These are phyloP conservation scores for Aphanocladium album DNA, from an alignment of 2,329 filamentous ascomycete species.

Conservation along the genomic window DNA sequence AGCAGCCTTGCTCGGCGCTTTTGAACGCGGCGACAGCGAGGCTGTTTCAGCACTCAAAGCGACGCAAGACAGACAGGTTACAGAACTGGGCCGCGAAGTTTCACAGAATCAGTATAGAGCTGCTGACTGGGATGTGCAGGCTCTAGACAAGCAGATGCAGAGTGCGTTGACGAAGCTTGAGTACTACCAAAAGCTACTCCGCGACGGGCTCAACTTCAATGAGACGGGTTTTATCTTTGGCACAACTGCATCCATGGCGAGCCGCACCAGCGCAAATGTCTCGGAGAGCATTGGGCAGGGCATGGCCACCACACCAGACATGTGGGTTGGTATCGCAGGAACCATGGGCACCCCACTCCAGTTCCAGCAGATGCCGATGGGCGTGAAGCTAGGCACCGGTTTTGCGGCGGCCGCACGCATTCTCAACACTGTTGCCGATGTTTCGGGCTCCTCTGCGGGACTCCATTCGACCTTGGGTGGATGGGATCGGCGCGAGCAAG, in stretches of 20 bases:
- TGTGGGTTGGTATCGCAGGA: constrained; percentile 9
- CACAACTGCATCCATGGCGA: constrained; percentile 8
- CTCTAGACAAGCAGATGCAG: constrained; percentile 10
- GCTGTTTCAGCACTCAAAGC: background rate
- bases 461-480: background rate
- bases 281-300: constrained; percentile 4
- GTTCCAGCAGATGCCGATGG: constrained; percentile 12
- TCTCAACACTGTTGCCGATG: constrained; percentile 8
- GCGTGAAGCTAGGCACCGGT: constrained; percentile 10
- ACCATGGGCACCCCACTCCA: background rate
- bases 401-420: constrained; percentile 9
- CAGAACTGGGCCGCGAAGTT: constrained; percentile 4
- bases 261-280: constrained; percentile 7
- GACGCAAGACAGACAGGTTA: constrained; percentile 7
- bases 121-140: constrained; percentile 10
- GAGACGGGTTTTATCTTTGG: constrained; percentile 6
- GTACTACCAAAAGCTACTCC: constrained; percentile 8
- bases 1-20: constrained; percentile 1
- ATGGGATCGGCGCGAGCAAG: constrained; percentile 11
- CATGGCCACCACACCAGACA: constrained; percentile 7
- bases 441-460: constrained; percentile 5
- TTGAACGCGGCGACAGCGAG: constrained; percentile 4
- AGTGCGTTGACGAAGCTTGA: background rate
- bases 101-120: constrained; percentile 10
- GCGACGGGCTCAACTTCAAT: constrained; percentile 3